A percentile compares a stretch with the other conserved stretches of the same genome.
Conservation (phyloP, 345 rosid genomes). For the Hevea brasiliensis region DNA sequence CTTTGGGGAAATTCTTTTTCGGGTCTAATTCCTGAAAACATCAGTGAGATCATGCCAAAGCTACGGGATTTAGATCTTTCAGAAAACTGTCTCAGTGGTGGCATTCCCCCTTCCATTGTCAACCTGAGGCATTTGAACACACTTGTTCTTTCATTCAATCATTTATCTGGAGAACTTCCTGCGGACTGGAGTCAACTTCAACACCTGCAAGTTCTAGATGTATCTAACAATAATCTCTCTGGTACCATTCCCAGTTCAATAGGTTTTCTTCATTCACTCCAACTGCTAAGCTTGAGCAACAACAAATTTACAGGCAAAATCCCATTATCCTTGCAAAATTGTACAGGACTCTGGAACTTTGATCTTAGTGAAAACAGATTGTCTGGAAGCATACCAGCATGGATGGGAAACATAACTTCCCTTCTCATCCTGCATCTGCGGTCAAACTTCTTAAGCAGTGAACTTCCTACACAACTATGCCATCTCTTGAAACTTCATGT, state of each 20-base stretch:
- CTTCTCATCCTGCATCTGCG: neutral
- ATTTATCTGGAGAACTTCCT: constrained; percentile 36
- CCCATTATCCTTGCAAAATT: constrained; percentile 45
- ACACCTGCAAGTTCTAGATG: constrained; percentile 24
- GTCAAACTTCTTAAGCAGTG: constrained; percentile 5
- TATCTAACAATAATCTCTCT: constrained; percentile 42
- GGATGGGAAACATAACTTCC: constrained; percentile 26
- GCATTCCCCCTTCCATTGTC: constrained; percentile 17
- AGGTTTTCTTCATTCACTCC: constrained; percentile 40
- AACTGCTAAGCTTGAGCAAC: constrained; percentile 43
- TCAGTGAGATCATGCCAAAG: neutral
- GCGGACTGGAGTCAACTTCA: constrained; percentile 15
- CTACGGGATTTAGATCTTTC: constrained; percentile 20
- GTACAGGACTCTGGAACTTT: constrained; percentile 45
- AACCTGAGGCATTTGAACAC: constrained; percentile 1
- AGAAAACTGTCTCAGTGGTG: constrained; percentile 17
- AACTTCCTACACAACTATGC: constrained; percentile 4
- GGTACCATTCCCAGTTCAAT: constrained; percentile 46
- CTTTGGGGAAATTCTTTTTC: constrained; percentile 14
- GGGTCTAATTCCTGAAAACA: neutral
- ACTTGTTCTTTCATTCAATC: constrained; percentile 30
- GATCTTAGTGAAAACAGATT: constrained; percentile 54
- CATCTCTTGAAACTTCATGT: constrained; percentile 10
- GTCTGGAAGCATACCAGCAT: constrained; percentile 40
- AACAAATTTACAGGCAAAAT: constrained; percentile 44